These are phyloP conservation scores for Salix purpurea DNA, from an alignment of 345 rosid species.

Conservation along the genomic window DNA sequence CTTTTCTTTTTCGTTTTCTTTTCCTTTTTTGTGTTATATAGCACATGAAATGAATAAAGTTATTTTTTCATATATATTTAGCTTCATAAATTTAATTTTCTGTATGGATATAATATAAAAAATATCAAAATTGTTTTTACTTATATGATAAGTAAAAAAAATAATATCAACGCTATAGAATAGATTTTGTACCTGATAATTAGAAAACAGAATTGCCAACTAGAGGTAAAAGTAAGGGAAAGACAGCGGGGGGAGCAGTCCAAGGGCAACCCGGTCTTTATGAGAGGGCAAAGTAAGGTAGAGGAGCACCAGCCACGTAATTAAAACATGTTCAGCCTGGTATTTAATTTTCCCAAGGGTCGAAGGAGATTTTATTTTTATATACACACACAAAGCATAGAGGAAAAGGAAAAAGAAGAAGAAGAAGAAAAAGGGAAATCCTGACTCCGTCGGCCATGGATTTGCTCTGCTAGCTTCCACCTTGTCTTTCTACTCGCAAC, in stretches of 20 bases:
- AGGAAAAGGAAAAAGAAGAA: neutral
- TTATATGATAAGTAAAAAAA: too few species aligned
- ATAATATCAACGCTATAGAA: too few species aligned
- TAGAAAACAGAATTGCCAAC: neutral
- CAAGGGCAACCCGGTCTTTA: neutral
- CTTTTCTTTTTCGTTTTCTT: neutral
- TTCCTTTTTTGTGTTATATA: neutral
- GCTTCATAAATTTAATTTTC: too few species aligned
- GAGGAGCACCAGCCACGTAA: neutral
- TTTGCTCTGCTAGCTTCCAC: neutral
- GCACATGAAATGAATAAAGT: too few species aligned
- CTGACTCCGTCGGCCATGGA: neutral
- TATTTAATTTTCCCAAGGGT: neutral
- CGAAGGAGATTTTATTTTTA: neutral
- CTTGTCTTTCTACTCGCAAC: neutral
- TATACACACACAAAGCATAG: neutral
- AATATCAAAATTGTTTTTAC: too few species aligned
- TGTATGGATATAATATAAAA: too few species aligned
- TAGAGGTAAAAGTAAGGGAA: neutral
- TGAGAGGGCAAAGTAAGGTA: neutral
- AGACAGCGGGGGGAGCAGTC: neutral
- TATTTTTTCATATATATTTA: too few species aligned
- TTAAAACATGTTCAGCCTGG: neutral
- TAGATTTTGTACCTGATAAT: too few species aligned
- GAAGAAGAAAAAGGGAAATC: neutral